These are phyloP conservation scores for Sporothrix dimorphospora DNA, from an alignment of 2,329 filamentous ascomycete species.

Conservation along the genomic window DNA sequence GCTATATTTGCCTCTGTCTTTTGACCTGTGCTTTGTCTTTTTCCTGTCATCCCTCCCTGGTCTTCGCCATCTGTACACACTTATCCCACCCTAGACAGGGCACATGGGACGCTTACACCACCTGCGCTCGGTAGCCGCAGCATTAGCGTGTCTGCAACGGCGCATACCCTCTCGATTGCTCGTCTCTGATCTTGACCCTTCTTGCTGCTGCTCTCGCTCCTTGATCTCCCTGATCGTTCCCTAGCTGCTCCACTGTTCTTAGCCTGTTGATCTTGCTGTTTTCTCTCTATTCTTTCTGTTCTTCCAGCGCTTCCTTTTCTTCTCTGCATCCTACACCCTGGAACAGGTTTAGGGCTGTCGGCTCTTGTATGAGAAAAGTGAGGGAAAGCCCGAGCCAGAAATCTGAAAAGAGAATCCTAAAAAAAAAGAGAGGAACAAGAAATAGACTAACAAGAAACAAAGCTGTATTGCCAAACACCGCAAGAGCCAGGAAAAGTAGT, in stretches of 20 bases:
- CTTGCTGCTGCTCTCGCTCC: neutral
- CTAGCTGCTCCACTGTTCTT: neutral
- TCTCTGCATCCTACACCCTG: constrained; percentile 6
- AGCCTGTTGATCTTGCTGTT: constrained; percentile 15
- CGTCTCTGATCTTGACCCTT: neutral
- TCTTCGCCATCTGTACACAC: neutral
- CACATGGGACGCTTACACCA: constrained; percentile 26
- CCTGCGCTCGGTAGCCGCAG: constrained; percentile 21
- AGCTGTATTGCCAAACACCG: neutral
- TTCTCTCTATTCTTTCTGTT: neutral
- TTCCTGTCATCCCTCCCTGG: neutral
- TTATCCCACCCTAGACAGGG: neutral
- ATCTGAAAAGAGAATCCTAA: neutral
- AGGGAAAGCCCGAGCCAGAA: neutral
- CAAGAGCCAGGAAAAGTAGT: neutral
- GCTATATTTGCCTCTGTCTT: neutral
- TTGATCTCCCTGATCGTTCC: neutral
- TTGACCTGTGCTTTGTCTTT: neutral
- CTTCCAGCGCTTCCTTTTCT: constrained; percentile 1
- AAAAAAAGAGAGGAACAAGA: neutral
- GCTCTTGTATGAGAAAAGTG: constrained; percentile 15
- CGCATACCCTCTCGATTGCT: neutral
- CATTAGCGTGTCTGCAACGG: constrained; percentile 25
- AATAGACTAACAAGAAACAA: neutral
- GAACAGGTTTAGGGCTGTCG: constrained; percentile 17